phyloP scores from a whole-genome alignment of 305 asterid species.

The Galium porrigens region DNA sequence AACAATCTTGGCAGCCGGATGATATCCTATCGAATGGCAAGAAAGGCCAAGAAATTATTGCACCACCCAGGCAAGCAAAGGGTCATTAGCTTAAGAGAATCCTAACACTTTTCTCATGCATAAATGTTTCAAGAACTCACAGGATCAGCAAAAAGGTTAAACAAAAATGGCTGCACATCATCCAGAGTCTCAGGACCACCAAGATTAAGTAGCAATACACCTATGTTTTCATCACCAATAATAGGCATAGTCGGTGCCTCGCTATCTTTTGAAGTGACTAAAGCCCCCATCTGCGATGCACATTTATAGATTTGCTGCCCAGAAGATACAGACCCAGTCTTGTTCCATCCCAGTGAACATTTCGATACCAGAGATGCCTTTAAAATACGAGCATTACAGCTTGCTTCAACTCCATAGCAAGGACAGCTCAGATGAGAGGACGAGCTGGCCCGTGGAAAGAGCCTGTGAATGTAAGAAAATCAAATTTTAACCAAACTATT shows the following conservation, averaged over 20 bases:
- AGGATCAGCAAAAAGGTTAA: conserved; percentile 93
- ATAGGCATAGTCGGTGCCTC: conserved; percentile 12
- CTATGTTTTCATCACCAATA: conserved; percentile 60
- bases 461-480: conserved; percentile 19
- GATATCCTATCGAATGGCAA: conserved; percentile 51
- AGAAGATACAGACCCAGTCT: conserved; percentile 22
- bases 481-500: neutral
- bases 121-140: conserved; percentile 29
- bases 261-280: conserved; percentile 11
- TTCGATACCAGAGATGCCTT: conserved; percentile 30
- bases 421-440: conserved; percentile 38
- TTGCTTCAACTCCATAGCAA: conserved; percentile 38
- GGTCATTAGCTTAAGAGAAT: neutral
- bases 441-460: conserved; percentile 38
- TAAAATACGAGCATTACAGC: conserved; percentile 23
- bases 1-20: conserved; percentile 87
- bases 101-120: conserved; percentile 6
- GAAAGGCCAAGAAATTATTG: conserved; percentile 12
- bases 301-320: conserved; percentile 20
- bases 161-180: conserved; percentile 89
- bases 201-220: conserved; percentile 83
- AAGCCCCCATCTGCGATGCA: conserved; percentile 23
- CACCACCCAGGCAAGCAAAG: conserved; percentile 9
- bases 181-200: conserved; percentile 98
- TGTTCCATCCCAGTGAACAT: conserved; percentile 34